phyloP scores from a whole-genome alignment of 1,284 basidiomycete species.

The Ustilago crameri region DNA sequence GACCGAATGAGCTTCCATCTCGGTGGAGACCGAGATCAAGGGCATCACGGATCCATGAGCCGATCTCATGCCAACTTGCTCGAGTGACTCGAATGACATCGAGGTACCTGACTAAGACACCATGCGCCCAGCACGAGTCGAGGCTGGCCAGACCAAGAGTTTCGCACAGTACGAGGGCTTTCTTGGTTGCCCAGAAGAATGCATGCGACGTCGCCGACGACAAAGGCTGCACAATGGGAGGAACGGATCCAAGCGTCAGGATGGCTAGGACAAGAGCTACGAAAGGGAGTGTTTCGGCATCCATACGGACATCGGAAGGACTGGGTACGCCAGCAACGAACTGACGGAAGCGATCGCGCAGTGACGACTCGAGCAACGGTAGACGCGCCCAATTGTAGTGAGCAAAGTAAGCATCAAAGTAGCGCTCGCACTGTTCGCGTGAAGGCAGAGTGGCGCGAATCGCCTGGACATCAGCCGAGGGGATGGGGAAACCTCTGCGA shows the following conservation, averaged over 20 bases:
- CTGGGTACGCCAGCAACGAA: constrained; percentile 33
- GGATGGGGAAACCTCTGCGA: constrained; percentile 45
- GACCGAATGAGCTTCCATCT: constrained; percentile 43
- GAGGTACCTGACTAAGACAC: constrained; percentile 41
- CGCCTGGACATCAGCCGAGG: constrained; percentile 38
- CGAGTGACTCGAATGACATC: constrained; percentile 49
- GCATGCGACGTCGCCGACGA: constrained; percentile 43
- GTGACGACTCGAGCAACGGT: constrained; percentile 28
- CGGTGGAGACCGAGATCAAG: constrained; percentile 46
- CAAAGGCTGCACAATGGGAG: constrained; percentile 46
- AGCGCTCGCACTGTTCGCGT: constrained; percentile 40
- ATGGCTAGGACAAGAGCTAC: constrained; percentile 38
- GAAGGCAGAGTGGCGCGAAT: constrained; percentile 43
- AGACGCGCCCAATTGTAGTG: constrained; percentile 50
- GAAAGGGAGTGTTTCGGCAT: constrained; percentile 47
- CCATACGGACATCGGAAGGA: constrained; percentile 41
- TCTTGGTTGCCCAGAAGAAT: constrained; percentile 52
- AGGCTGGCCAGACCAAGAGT: constrained; percentile 44
- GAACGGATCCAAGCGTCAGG: constrained; percentile 43
- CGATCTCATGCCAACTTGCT: constrained; percentile 51
- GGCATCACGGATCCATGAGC: constrained; percentile 47
- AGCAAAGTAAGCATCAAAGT: constrained; percentile 50
- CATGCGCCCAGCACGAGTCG: constrained; percentile 52
- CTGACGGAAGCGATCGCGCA: constrained; percentile 41
- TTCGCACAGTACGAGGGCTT: constrained; percentile 48